These are phyloP conservation scores for Pseudogymnoascus sp. DNA, from an alignment of 2,329 filamentous ascomycete species.

Conservation along the genomic window DNA sequence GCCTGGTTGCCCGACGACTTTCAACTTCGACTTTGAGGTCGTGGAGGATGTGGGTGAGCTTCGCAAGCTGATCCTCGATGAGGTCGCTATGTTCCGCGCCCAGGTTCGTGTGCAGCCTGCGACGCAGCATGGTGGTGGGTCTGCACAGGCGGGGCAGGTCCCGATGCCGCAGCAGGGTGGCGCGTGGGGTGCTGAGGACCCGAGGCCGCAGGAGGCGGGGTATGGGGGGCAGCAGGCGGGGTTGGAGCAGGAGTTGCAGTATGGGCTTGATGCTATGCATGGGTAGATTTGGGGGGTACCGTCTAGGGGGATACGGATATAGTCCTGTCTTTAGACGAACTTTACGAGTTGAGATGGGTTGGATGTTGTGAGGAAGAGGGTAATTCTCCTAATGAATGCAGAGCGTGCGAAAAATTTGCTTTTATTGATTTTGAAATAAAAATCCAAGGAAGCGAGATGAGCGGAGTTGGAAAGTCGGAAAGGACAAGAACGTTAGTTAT, in stretches of 20 bases:
- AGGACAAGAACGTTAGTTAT: background rate
- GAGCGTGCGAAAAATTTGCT: background rate
- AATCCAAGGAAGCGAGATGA: background rate
- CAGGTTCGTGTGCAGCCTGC: constrained; percentile 28
- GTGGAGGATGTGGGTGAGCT: constrained; percentile 91
- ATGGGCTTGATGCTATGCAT: constrained; percentile 28
- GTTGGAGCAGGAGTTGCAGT: constrained; percentile 29
- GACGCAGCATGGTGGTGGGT: constrained; percentile 21
- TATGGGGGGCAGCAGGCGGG: constrained; percentile 16
- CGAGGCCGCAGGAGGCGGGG: constrained; percentile 27
- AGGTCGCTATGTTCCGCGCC: constrained; percentile 77
- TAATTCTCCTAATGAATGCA: constrained; percentile 3
- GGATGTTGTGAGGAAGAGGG: background rate
- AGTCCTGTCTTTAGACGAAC: background rate
- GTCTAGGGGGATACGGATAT: background rate
- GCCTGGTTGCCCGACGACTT: constrained; percentile 83
- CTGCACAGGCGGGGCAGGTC: constrained; percentile 19
- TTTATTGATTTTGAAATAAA: background rate
- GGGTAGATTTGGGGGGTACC: constrained; percentile 12
- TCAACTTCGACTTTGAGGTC: constrained; percentile 98
- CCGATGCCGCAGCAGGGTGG: constrained; percentile 25
- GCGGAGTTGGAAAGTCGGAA: background rate
- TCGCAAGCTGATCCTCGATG: constrained; percentile 95
- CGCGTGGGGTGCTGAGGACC: constrained; percentile 28
- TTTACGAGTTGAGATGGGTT: background rate